A percentile compares a stretch with the other conserved stretches of the same genome.
Evolutionary conservation across 2,329 filamentous ascomycete genomes (phyloP).

Genomic region (Monosporascus sp.): DNA sequence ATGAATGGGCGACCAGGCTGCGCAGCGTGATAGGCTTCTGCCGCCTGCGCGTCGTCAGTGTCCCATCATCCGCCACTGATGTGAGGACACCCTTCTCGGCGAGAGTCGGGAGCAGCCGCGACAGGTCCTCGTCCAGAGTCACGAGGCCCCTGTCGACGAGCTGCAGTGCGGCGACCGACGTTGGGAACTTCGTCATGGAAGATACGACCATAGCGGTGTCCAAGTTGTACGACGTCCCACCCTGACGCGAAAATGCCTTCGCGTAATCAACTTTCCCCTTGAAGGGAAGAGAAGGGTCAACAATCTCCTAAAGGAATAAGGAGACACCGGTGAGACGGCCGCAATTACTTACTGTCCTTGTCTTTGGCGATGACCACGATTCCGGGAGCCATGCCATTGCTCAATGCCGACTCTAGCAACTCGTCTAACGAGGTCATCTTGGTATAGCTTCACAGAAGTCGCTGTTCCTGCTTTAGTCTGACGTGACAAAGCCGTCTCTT

Average conservation of each 20-base stretch:
- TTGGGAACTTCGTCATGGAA: constrained; percentile 38
- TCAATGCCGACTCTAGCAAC: constrained; percentile 5
- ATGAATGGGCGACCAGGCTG: constrained; percentile 43
- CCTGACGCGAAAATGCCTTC: constrained; percentile 5
- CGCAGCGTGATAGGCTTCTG: constrained; percentile 35
- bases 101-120: constrained; percentile 37
- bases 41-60: constrained; percentile 24
- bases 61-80: constrained; percentile 34
- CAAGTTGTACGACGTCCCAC: constrained; percentile 4
- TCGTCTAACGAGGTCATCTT: constrained; percentile 10
- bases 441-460: neutral
- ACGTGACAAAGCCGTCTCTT: no score
- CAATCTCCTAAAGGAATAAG: neutral
- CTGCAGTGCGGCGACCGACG: constrained; percentile 40
- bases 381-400: constrained; percentile 7
- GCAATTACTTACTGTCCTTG: constrained; percentile 6
- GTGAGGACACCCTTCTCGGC: constrained; percentile 36
- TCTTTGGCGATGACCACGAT: constrained; percentile 11
- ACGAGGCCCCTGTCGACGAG: constrained; percentile 41
- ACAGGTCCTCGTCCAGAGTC: constrained; percentile 40
- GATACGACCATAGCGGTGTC: constrained; percentile 29
- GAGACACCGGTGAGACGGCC: neutral
- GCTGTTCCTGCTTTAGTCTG: neutral
- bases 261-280: constrained; percentile 11
- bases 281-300: neutral